A percentile compares a stretch with the other conserved stretches of the same genome.
Conservation (phyloP, 495 filamentous ascomycete species). For the Bryoglossum gracile region DNA sequence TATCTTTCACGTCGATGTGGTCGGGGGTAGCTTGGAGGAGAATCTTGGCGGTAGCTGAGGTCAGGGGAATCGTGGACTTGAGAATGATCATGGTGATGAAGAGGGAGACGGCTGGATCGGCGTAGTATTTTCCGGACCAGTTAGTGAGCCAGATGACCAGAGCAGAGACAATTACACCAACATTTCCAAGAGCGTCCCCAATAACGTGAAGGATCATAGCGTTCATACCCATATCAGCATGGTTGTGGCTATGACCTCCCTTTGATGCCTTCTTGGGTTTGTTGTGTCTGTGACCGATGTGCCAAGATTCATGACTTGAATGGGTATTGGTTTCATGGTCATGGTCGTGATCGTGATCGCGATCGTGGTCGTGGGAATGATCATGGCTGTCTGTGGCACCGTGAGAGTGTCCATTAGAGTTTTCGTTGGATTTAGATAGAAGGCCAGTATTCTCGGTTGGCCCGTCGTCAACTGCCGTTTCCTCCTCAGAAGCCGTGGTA, state of each 20-base stretch:
- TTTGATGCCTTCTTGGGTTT: slow-evolving; percentile 59
- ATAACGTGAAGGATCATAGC: slow-evolving; percentile 95
- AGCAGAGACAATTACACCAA: slow-evolving; percentile 91
- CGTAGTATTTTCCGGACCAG: slow-evolving; percentile 57
- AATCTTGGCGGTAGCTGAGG: slow-evolving; percentile 87
- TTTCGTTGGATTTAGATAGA: slow-evolving; percentile 15
- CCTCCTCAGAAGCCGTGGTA: slow-evolving; percentile 40
- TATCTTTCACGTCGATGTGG: slow-evolving; percentile 78
- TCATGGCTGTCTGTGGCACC: background rate
- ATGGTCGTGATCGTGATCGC: slow-evolving; percentile 6
- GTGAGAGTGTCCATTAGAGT: slow-evolving; percentile 4
- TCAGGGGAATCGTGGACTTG: slow-evolving; percentile 81
- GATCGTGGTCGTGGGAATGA: background rate
- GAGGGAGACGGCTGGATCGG: slow-evolving; percentile 90
- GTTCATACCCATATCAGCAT: slow-evolving; percentile 93
- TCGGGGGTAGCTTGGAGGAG: slow-evolving; percentile 88
- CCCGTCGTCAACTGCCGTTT: slow-evolving; percentile 23
- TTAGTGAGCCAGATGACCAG: slow-evolving; percentile 85
- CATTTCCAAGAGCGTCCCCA: slow-evolving; percentile 93
- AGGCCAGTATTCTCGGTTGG: slow-evolving; percentile 42
- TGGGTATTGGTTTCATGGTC: slow-evolving; percentile 1
- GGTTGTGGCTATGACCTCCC: slow-evolving; percentile 58
- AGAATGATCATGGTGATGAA: slow-evolving; percentile 96
- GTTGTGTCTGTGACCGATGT: slow-evolving; percentile 70
- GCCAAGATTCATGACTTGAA: slow-evolving; percentile 31